phyloP scores from a whole-genome alignment of 768 basidiomycete species.

The Megacollybia marginata region DNA sequence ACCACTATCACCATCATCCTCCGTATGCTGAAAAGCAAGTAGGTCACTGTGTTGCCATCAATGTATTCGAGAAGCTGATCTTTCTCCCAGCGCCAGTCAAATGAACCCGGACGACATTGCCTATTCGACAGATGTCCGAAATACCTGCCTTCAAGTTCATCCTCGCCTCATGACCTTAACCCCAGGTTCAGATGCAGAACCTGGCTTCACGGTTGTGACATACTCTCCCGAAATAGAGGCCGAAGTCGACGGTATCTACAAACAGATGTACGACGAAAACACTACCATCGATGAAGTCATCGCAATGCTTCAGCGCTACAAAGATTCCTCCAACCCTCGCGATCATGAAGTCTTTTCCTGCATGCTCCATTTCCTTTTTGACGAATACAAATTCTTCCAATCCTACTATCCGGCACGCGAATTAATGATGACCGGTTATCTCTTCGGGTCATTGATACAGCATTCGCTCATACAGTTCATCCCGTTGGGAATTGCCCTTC shows the following conservation, averaged over 20 bases:
- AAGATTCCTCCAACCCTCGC: conserved; percentile 70
- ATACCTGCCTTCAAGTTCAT: conserved; percentile 88
- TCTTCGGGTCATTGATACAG: conserved; percentile 95
- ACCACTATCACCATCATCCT: conserved; percentile 90
- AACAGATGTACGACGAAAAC: conserved; percentile 96
- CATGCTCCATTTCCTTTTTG: conserved; percentile 98
- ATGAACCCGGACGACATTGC: conserved; percentile 77
- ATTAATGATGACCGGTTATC: conserved; percentile 89
- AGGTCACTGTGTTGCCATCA: conserved; percentile 17
- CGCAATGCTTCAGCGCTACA: conserved; percentile 76
- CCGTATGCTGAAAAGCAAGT: conserved; percentile 81
- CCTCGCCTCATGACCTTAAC: conserved; percentile 93
- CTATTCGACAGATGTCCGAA: conserved; percentile 86
- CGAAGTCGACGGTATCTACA: conserved; percentile 94
- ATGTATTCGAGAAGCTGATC: conserved; percentile 2
- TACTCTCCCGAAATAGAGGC: conserved; percentile 86
- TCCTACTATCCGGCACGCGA: conserved; percentile 92
- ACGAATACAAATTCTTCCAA: conserved; percentile 99
- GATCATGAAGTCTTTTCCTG: conserved; percentile 99
- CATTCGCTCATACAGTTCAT: conserved; percentile 89
- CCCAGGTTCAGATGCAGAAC: conserved; percentile 82
- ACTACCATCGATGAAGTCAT: conserved; percentile 94
- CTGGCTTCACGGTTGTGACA: conserved; percentile 82
- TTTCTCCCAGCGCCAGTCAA: conserved; percentile 48
- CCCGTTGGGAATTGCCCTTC: conserved; percentile 92